These are phyloP conservation scores for Voacanga thouarsii DNA, from an alignment of 257 asterid species.

Conservation along the genomic window DNA sequence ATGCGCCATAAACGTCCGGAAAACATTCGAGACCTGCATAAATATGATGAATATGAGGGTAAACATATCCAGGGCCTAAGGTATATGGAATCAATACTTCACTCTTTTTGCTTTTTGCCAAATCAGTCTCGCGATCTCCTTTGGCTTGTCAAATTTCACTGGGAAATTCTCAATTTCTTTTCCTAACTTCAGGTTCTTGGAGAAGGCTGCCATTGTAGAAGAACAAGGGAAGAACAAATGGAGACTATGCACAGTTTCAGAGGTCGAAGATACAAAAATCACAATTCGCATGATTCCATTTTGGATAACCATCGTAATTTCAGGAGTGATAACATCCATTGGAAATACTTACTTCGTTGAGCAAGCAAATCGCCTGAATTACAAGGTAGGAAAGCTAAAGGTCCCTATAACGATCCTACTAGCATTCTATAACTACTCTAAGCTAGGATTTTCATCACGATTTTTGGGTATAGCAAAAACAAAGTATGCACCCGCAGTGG, in stretches of 20 bases:
- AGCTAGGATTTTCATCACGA: neutral
- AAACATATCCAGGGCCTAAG: slow-evolving; percentile 12
- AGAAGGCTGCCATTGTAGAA: slow-evolving; percentile 56
- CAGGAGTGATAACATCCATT: slow-evolving; percentile 34
- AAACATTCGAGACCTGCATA: neutral
- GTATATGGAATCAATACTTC: neutral
- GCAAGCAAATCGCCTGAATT: slow-evolving; percentile 34
- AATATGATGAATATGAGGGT: slow-evolving; percentile 4
- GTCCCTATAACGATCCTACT: slow-evolving; percentile 33
- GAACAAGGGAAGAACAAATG: slow-evolving; percentile 25
- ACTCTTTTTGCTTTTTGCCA: too few relatives aligned
- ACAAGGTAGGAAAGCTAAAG: slow-evolving; percentile 24
- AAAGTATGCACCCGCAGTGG: slow-evolving; percentile 28
- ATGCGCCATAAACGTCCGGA: slow-evolving; percentile 20
- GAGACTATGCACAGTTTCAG: slow-evolving; percentile 39
- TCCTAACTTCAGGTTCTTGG: slow-evolving; percentile 33
- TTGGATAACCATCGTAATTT: slow-evolving; percentile 36
- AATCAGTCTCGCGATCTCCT: too few relatives aligned
- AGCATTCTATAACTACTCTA: slow-evolving; percentile 6
- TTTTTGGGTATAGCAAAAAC: neutral
- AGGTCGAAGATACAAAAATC: slow-evolving; percentile 54
- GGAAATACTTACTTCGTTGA: slow-evolving; percentile 46
- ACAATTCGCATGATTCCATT: slow-evolving; percentile 33
- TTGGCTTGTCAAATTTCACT: too few relatives aligned
- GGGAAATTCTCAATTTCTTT: too few relatives aligned